Percentiles rank a stretch among this genome's conserved stretches.
Evolutionary conservation across 495 filamentous ascomycete species (phyloP).

Genomic region (Glarea lozoyensis): DNA sequence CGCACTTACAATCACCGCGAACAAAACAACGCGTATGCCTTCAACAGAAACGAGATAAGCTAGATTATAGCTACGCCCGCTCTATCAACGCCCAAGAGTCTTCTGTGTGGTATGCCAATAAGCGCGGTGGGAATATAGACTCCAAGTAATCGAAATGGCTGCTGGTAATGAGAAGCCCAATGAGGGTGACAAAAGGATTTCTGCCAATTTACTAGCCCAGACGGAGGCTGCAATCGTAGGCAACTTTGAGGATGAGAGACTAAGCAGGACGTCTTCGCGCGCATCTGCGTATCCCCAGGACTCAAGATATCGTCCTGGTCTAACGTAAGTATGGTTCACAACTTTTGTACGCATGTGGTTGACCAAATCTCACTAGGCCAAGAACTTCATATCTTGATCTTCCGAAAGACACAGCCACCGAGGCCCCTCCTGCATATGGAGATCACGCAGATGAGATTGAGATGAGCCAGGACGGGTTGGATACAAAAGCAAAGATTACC

Average conservation of each 20-base stretch:
- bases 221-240: conserved; percentile 26
- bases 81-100: too few relatives aligned
- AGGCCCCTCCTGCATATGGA: conserved; percentile 41
- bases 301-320: background rate
- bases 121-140: too few relatives aligned
- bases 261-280: background rate
- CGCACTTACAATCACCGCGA: too few relatives aligned
- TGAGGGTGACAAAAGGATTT: too few relatives aligned
- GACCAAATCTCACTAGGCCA: too few relatives aligned
- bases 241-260: conserved; percentile 12
- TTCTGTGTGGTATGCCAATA: too few relatives aligned
- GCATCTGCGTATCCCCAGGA: background rate
- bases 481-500: conserved; percentile 41
- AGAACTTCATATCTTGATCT: conserved; percentile 1
- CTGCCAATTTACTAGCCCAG: conserved; percentile 24
- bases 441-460: conserved; percentile 33
- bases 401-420: conserved; percentile 1
- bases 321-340: too few relatives aligned
- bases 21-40: too few relatives aligned
- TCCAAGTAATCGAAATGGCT: too few relatives aligned
- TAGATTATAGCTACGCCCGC: too few relatives aligned
- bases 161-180: conserved; percentile 1
- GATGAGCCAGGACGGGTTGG: conserved; percentile 41
- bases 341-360: too few relatives aligned
- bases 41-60: too few relatives aligned